Evolutionary conservation across 768 basidiomycete species (phyloP).

Genomic region (Collybia nuda): DNA sequence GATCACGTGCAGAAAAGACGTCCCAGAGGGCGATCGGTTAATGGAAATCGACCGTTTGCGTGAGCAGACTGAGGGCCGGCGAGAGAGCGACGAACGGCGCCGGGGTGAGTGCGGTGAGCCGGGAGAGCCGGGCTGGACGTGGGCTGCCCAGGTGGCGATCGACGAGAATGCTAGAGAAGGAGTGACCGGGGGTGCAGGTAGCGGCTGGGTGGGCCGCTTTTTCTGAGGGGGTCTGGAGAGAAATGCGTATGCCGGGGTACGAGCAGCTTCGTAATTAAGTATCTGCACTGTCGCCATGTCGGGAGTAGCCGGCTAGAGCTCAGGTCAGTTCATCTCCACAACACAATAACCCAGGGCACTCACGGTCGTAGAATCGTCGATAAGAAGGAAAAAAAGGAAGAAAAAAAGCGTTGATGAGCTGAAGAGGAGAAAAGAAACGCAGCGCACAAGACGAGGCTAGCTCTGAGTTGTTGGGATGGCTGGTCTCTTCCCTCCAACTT

Average conservation of each 20-base stretch:
- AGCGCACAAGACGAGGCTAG: constrained; percentile 10
- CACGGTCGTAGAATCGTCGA: too few relatives aligned
- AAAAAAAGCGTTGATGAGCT: too few relatives aligned
- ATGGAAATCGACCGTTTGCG: constrained; percentile 31
- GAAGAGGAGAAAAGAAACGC: not conserved
- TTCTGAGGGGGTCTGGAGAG: constrained; percentile 42
- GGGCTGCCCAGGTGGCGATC: constrained; percentile 62
- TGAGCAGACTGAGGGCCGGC: constrained; percentile 20
- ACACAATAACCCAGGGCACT: not conserved
- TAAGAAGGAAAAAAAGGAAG: too few relatives aligned
- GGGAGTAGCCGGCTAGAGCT: not conserved
- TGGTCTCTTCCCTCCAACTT: not conserved
- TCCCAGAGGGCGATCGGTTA: constrained; percentile 23
- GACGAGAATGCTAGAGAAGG: constrained; percentile 44
- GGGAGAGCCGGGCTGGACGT: constrained; percentile 71
- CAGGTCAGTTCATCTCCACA: not conserved
- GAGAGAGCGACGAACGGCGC: constrained; percentile 28
- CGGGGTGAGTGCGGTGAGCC: constrained; percentile 37
- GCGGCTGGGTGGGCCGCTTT: constrained; percentile 27
- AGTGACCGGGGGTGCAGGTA: constrained; percentile 22
- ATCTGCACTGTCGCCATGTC: constrained; percentile 7
- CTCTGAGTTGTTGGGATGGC: constrained; percentile 6
- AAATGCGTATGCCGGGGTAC: constrained; percentile 34
- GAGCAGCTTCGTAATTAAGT: not conserved
- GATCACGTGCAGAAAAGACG: constrained; percentile 44